A percentile compares a stretch with the other conserved stretches of the same genome.
These are phyloP conservation scores for Lachnellula hyalina DNA, from an alignment of 2,329 filamentous ascomycete species.

Conservation along the genomic window DNA sequence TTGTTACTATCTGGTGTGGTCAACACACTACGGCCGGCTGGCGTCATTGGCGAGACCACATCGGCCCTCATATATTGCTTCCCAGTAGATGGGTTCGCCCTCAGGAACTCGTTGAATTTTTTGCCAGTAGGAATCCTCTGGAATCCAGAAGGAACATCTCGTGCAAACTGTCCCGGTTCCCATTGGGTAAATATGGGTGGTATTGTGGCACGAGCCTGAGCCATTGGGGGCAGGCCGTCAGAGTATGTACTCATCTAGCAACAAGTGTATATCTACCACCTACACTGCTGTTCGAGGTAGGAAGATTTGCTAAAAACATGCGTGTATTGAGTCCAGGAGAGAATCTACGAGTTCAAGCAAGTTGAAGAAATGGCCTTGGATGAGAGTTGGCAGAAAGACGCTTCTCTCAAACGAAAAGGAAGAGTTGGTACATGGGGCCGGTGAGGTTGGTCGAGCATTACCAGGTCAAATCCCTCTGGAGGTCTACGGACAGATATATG, in stretches of 20 bases:
- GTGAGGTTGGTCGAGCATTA: background rate
- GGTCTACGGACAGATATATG: background rate
- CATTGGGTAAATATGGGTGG: conserved; percentile 10
- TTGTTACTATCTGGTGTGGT: conserved; percentile 14
- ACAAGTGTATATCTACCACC: background rate
- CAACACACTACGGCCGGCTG: conserved; percentile 12
- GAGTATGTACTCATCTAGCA: background rate
- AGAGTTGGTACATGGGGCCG: background rate
- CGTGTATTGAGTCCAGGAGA: background rate
- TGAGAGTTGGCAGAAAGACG: background rate
- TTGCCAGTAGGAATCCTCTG: conserved; percentile 4
- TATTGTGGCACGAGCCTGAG: background rate
- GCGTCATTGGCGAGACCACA: background rate
- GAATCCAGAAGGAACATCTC: background rate
- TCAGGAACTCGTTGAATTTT: conserved; percentile 1
- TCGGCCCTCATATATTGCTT: background rate
- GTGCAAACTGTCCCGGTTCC: conserved; percentile 7
- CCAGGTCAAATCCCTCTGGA: background rate
- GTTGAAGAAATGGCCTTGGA: background rate
- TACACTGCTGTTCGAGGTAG: background rate
- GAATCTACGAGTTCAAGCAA: background rate
- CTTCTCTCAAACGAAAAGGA: background rate
- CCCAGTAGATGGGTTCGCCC: conserved; percentile 4
- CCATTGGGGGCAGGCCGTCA: background rate
- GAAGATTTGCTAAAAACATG: background rate